Evolutionary conservation across 164 flowering plant species (phyloP).

Genomic region (Kalanchoe fedtschenkoi): DNA sequence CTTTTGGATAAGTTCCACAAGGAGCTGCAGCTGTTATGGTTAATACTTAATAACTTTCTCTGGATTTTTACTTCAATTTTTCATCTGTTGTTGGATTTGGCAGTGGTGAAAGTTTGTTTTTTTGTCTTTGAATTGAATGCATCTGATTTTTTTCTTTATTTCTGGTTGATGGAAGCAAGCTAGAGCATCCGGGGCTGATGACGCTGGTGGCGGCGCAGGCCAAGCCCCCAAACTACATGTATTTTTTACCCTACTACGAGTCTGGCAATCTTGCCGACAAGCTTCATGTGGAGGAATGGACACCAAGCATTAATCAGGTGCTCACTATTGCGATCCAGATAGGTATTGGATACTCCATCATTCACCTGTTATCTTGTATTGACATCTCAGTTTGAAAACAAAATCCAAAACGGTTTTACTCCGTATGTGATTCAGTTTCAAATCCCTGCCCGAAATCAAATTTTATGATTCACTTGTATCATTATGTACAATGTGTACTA

Average conservation of each 20-base stretch:
- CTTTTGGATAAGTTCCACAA: slow-evolving; percentile 70
- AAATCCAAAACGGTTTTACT: neutral
- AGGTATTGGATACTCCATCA: slow-evolving; percentile 26
- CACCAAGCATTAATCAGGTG: slow-evolving; percentile 37
- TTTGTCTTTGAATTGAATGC: neutral
- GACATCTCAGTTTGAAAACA: neutral
- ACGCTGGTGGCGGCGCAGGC: slow-evolving; percentile 79
- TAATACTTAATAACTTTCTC: neutral
- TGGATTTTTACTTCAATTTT: neutral
- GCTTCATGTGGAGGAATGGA: slow-evolving; percentile 76
- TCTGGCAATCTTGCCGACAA: slow-evolving; percentile 44
- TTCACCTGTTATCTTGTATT: neutral
- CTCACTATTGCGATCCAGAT: slow-evolving; percentile 35
- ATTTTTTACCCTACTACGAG: slow-evolving; percentile 63
- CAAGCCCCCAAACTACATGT: slow-evolving; percentile 83
- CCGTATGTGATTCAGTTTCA: too few species aligned
- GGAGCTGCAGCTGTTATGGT: slow-evolving; percentile 69
- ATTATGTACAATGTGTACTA: neutral
- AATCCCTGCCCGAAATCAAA: too few species aligned
- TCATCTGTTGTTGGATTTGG: neutral
- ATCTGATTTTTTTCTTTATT: neutral
- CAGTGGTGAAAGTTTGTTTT: neutral
- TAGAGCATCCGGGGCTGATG: slow-evolving; percentile 74
- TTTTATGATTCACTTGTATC: neutral
- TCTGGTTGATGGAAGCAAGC: slow-evolving; percentile 29